Evolutionary conservation across 2,329 filamentous ascomycete species (phyloP), one percentile per base, ranked within the genome.

Genomic region (Xylariaceae sp.): DNA sequence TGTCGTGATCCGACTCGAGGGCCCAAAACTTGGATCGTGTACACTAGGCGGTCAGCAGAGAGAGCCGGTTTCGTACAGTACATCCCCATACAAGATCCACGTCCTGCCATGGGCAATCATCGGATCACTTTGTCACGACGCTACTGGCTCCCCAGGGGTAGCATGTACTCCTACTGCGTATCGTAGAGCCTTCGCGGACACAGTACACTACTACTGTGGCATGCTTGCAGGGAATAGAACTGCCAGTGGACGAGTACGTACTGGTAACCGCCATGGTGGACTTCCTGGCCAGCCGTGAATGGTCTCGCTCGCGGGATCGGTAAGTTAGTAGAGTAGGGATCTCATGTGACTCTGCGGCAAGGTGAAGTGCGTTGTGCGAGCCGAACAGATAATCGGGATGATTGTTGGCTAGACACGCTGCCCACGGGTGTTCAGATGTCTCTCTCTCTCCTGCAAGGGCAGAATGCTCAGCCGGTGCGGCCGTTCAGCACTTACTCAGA

Each of bases 31-130:
- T 42, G 15, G 52, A 55, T 55, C 42, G 52, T 54, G 50, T 11
- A 37, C 37, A 51, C 8, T 34, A 57, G 34, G 61, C 61, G 61
- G 58, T 58, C 61, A 60, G 55, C 49, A 35, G 54, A 56, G 8
- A 42, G 50, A 11, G 51, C 47, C 52, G 52, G 57, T 50, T 58
- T 56, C 15, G 49, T 51, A 58, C 52, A 51, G 49, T 51, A 58
- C 52, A 51, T 55, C 4, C 45, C 30, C 45, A 44, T 37, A 30
- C 23, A 30, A 50, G 56, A 51, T 58, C 51, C 51, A 58, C 35
- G 53, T 49, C 9, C 9, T 35, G 35, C 13, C 45, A 45, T 9
- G 48, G 11, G 48, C 11, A n/a, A 13, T 15, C 23, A 35, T 51
- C 51, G 45, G 17, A 37, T 18, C 17, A 42, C 51, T 53, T 44